phyloP scores from a whole-genome alignment of 2,329 filamentous ascomycete species.

The Penicillium aurantiogriseum region DNA sequence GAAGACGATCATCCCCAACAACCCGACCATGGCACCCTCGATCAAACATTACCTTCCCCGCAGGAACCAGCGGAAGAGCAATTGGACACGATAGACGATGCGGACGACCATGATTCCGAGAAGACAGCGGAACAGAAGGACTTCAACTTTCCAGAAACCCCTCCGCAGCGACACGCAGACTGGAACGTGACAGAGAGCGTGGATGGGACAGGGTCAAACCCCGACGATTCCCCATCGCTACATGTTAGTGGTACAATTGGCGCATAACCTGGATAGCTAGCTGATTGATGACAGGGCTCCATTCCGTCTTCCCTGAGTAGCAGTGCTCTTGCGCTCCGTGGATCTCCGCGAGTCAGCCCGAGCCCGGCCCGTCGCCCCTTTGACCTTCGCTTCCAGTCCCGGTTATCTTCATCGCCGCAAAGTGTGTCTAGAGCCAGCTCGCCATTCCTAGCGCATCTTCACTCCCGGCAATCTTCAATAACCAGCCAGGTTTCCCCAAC shows the following conservation, averaged over 20 bases:
- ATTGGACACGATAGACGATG: slow-evolving; percentile 27
- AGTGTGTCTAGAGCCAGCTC: slow-evolving; percentile 68
- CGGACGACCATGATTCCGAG: slow-evolving; percentile 24
- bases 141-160: slow-evolving; percentile 21
- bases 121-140: slow-evolving; percentile 18
- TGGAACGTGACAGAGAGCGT: slow-evolving; percentile 41
- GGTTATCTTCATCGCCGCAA: slow-evolving; percentile 65
- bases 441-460: slow-evolving; percentile 71
- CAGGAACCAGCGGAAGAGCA: slow-evolving; percentile 24
- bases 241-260: slow-evolving; percentile 58
- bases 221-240: slow-evolving; percentile 80
- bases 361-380: slow-evolving; percentile 88
- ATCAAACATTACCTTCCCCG: slow-evolving; percentile 17
- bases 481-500: slow-evolving; percentile 67
- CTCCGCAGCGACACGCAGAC: slow-evolving; percentile 23
- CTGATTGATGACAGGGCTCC: slow-evolving; percentile 49
- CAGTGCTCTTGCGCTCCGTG: slow-evolving; percentile 68
- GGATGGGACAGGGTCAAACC: slow-evolving; percentile 70
- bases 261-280: slow-evolving; percentile 56
- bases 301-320: slow-evolving; percentile 65
- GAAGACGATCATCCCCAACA: slow-evolving; percentile 37
- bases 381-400: slow-evolving; percentile 88
- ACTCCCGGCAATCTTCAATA: slow-evolving; percentile 78
- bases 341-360: slow-evolving; percentile 68
- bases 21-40: slow-evolving; percentile 30